Percentiles rank a stretch among this genome's conserved stretches.
Evolutionary conservation across 2,329 filamentous ascomycete species (phyloP).

Genomic region (Colletotrichum higginsianum): DNA sequence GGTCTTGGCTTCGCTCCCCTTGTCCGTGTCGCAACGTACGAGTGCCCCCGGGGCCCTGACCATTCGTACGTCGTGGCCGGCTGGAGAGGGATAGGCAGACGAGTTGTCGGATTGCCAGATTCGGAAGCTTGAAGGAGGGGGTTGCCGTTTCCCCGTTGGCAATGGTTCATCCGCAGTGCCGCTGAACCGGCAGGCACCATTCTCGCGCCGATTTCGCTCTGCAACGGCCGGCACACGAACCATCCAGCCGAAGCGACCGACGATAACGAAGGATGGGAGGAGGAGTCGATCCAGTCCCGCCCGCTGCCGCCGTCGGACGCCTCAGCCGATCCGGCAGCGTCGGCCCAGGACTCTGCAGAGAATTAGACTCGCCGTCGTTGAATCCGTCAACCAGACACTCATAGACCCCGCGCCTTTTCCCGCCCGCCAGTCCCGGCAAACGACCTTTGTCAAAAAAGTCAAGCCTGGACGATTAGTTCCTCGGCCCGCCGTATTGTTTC

Average conservation of each 20-base stretch:
- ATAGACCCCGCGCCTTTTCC: constrained; percentile 3
- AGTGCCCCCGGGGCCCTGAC: constrained; percentile 10
- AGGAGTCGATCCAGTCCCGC: constrained; percentile 10
- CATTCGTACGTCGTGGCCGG: constrained; percentile 2
- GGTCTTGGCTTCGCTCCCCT: constrained; percentile 19
- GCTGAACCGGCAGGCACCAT: background rate
- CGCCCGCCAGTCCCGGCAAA: constrained; percentile 34
- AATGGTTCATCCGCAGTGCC: background rate
- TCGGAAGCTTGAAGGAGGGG: constrained; percentile 14
- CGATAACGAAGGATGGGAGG: constrained; percentile 4
- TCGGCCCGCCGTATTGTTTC: constrained; percentile 21
- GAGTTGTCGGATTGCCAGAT: constrained; percentile 14
- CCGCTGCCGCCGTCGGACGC: constrained; percentile 15
- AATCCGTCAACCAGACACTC: constrained; percentile 1
- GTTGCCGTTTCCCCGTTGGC: constrained; percentile 10
- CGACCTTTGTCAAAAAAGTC: background rate
- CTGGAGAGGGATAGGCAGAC: constrained; percentile 4
- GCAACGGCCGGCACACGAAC: constrained; percentile 1
- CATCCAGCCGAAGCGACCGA: constrained; percentile 13
- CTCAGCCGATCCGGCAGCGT: constrained; percentile 23
- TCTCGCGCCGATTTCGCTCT: constrained; percentile 32
- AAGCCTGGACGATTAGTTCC: constrained; percentile 7
- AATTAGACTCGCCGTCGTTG: background rate
- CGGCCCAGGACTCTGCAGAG: constrained; percentile 1
- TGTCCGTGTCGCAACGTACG: too few relatives aligned